phyloP scores from a whole-genome alignment of 345 rosid genomes.

The Rubroshorea leprosula region DNA sequence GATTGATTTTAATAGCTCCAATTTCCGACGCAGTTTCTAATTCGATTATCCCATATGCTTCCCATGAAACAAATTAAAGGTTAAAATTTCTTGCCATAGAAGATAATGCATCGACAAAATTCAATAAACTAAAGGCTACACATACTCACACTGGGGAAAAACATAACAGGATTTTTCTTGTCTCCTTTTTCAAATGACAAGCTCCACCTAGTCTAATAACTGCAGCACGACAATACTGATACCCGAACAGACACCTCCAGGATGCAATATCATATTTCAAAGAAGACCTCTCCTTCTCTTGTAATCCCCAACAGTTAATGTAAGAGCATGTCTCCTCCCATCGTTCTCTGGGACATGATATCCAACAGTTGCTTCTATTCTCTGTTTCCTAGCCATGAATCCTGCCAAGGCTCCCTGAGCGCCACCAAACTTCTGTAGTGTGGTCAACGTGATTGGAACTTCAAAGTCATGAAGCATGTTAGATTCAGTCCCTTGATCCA shows the following conservation, averaged over 20 bases:
- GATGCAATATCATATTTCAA: slow-evolving; percentile 25
- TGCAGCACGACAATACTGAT: background rate
- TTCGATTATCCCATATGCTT: no score
- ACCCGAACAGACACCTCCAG: background rate
- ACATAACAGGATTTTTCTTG: background rate
- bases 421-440: slow-evolving; percentile 74
- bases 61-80: no score
- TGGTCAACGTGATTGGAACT: slow-evolving; percentile 55
- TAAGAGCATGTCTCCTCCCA: slow-evolving; percentile 76
- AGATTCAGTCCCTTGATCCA: slow-evolving; percentile 77
- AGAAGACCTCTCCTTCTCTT: slow-evolving; percentile 98
- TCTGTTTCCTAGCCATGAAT: slow-evolving; percentile 88
- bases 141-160: background rate
- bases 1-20: no score
- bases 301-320: slow-evolving; percentile 94
- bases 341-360: slow-evolving; percentile 74
- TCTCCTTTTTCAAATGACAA: no score
- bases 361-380: slow-evolving; percentile 86
- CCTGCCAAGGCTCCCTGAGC: slow-evolving; percentile 77
- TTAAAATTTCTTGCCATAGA: no score
- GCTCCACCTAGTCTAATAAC: background rate
- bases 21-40: no score
- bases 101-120: background rate
- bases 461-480: slow-evolving; percentile 74
- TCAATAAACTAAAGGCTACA: background rate